phyloP scores from a whole-genome alignment of 164 flowering plant species.

The Amborella trichopoda region DNA sequence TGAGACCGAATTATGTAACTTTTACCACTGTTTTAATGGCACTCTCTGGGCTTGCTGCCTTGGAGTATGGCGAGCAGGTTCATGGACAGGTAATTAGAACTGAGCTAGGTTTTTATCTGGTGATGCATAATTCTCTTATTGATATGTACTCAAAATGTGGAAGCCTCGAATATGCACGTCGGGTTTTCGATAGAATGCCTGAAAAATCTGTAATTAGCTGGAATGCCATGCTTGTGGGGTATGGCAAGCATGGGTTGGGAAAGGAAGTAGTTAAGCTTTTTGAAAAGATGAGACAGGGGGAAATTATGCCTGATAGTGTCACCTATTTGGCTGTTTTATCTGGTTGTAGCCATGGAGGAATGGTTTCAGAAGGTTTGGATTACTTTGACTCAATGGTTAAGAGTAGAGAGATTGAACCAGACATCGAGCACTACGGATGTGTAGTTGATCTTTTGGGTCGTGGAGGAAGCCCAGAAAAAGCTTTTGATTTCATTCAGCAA shows the following conservation, averaged over 20 bases:
- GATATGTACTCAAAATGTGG: slow-evolving; percentile 30
- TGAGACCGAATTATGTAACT: slow-evolving; percentile 23
- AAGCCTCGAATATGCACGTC: slow-evolving; percentile 12
- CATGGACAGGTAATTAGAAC: slow-evolving; percentile 14
- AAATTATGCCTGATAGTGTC: slow-evolving; percentile 15
- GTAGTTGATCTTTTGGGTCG: slow-evolving; percentile 27
- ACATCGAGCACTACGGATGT: slow-evolving; percentile 20
- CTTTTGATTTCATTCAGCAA: slow-evolving; percentile 12
- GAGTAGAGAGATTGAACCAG: slow-evolving; percentile 10
- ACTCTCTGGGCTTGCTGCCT: slow-evolving; percentile 20
- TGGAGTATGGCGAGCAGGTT: slow-evolving; percentile 22
- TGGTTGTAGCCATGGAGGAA: slow-evolving; percentile 25
- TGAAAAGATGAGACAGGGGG: slow-evolving; percentile 7
- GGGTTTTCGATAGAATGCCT: slow-evolving; percentile 17
- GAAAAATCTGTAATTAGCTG: slow-evolving; percentile 19
- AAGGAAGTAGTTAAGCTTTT: slow-evolving; percentile 18
- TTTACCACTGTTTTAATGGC: slow-evolving; percentile 22
- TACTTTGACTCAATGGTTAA: slow-evolving; percentile 13
- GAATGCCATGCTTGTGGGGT: slow-evolving; percentile 26
- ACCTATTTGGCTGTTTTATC: slow-evolving; percentile 21
- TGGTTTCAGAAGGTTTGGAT: slow-evolving; percentile 19
- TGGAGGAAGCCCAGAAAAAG: slow-evolving; percentile 16
- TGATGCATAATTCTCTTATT: slow-evolving; percentile 21
- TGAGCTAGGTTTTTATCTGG: slow-evolving; percentile 12
- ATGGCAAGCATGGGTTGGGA: slow-evolving; percentile 26